Evolutionary conservation across 108 stramenopile genomes (phyloP).

Genomic region (Aureococcus anophagefferens): DNA sequence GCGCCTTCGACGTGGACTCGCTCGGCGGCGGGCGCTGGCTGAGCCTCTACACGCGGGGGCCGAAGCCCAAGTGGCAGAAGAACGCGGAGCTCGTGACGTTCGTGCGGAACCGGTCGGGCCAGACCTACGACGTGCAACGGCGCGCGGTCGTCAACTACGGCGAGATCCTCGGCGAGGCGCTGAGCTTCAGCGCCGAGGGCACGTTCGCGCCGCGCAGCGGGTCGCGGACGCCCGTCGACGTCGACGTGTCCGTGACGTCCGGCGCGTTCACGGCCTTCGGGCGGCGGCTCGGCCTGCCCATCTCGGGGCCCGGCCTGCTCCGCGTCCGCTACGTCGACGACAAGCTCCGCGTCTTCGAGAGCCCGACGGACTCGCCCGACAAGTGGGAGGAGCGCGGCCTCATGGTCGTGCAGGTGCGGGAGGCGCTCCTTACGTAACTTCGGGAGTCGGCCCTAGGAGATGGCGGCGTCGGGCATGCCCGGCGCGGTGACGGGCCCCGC

Average conservation of each 20-base stretch:
- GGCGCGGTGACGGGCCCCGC: no score
- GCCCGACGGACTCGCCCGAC: not conserved
- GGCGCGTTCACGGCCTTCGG: not conserved
- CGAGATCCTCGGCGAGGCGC: not conserved
- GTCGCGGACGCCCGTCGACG: not conserved
- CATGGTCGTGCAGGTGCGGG: not conserved
- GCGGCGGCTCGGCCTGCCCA: not conserved
- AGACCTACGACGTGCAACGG: not conserved
- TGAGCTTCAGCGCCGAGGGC: not conserved
- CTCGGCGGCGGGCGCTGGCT: no score
- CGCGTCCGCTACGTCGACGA: not conserved
- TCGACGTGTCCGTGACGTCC: not conserved
- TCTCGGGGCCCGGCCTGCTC: not conserved
- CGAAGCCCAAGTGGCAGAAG: not conserved
- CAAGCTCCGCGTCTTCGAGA: not conserved
- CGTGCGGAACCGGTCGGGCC: not conserved
- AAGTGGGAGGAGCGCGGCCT: not conserved
- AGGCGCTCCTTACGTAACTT: no score
- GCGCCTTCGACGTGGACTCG: no score
- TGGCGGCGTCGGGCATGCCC: no score
- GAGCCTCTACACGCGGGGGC: not conserved
- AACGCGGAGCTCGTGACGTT: not conserved
- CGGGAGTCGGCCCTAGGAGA: no score
- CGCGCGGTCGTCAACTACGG: not conserved
- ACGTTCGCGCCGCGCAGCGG: not conserved